Evolutionary conservation across 768 basidiomycete species (phyloP).

Genomic region (Russula olivacea): DNA sequence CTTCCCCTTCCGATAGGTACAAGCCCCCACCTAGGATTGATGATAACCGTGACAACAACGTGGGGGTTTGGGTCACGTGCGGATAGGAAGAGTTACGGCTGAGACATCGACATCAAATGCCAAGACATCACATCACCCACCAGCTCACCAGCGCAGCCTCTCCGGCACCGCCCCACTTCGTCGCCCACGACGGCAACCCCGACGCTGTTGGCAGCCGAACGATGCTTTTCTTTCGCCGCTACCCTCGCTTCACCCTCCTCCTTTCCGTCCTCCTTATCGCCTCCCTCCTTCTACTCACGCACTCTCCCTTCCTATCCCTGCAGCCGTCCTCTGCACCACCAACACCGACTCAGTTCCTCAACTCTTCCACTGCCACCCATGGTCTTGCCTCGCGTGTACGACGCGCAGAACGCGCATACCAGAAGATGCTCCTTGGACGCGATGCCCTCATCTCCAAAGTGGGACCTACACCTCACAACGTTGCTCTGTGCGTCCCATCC

Average conservation of each 20-base stretch:
- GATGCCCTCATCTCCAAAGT: slow-evolving; percentile 22
- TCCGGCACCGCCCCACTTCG: neutral
- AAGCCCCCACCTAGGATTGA: too few species aligned
- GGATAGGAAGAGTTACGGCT: too few species aligned
- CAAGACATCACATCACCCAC: too few species aligned
- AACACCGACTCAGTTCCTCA: neutral
- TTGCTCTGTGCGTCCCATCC: slow-evolving; percentile 14
- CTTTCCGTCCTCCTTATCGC: slow-evolving; percentile 18
- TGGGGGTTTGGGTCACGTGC: too few species aligned
- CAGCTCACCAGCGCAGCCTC: neutral
- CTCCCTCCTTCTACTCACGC: slow-evolving; percentile 18
- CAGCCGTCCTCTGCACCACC: neutral
- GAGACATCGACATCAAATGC: too few species aligned
- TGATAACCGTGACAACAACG: too few species aligned
- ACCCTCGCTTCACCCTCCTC: slow-evolving; percentile 24
- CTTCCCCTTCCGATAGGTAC: too few species aligned
- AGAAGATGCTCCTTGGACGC: slow-evolving; percentile 17
- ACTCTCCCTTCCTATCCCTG: neutral
- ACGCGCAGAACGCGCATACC: slow-evolving; percentile 22
- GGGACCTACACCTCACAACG: slow-evolving; percentile 17
- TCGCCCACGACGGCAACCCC: neutral
- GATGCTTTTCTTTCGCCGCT: slow-evolving; percentile 17
- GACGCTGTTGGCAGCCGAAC: neutral
- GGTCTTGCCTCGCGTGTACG: slow-evolving; percentile 11
- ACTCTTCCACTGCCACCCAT: neutral